Evolutionary conservation across 2,329 filamentous ascomycete species (phyloP), one percentile per base, ranked within the genome.

Genomic region (Byssoonygena ceratinophila): DNA sequence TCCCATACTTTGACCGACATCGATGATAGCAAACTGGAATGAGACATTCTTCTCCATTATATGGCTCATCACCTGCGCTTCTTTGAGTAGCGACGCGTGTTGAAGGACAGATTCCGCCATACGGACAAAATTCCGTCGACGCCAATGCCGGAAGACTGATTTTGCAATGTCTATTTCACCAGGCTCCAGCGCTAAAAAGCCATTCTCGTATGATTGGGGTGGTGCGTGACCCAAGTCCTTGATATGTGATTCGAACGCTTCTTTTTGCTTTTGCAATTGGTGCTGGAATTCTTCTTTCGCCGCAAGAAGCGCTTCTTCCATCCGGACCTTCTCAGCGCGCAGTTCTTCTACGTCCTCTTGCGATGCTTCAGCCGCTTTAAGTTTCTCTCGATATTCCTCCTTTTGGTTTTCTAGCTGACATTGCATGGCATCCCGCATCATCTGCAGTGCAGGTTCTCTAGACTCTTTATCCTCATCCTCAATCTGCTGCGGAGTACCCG

Each of bases 1-100:
- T 60, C 85, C 90, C 59, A 94, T 78, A 20, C 82, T 83, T 63
- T 98, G 90, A 1, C 92, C 92, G 57, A 85, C 75, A 61, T 96
- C 91, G 29, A 97, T 82, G 52, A 96, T 83, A 11, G 87, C 85
- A 65, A 97, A 98, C 67, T 98, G 92, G 66, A 98, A 97, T 18
- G 91, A 84, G 7, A 96, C 86, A 58, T 82, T 82, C 66, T 96
- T 92, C 60, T 92, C 87, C 73, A 98, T 85, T 62, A 94, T 87
- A 61, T 95, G 91, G 71, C 90, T 94, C 87, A 98, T 92, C 55
- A 98, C 84, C 64, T 98, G 92, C 1, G 92, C 92, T 69, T 98
- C 92, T 66, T 98, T 98, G 54, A 98, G 70, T 25, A 83, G 80
- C 6, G 87, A 82, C 2, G 91, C 91, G 65, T 94, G 84, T 64